A percentile compares a stretch with the other conserved stretches of the same genome.
Conservation (phyloP, 495 filamentous ascomycete species). For the Aspergillus bertholletiae region DNA sequence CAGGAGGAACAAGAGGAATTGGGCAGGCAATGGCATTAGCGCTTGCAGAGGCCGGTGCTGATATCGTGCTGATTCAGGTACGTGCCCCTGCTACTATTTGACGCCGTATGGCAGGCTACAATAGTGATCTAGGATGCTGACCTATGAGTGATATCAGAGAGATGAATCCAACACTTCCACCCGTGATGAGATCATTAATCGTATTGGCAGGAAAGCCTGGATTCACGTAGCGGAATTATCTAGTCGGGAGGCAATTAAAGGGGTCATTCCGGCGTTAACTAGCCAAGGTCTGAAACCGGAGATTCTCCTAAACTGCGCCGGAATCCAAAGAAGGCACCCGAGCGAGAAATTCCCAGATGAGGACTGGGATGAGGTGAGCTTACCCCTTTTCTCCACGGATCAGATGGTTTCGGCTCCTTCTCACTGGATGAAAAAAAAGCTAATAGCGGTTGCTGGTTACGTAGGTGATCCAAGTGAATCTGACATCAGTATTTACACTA, state of each 20-base stretch:
- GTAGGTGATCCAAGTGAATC: conserved; percentile 79
- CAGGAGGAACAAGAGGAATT: conserved; percentile 85
- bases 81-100: conserved; percentile 49
- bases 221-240: conserved; percentile 75
- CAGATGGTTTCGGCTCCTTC: background rate
- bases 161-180: conserved; percentile 56
- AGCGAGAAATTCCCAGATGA: conserved; percentile 72
- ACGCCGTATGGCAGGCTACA: background rate
- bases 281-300: conserved; percentile 58
- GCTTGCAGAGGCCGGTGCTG: conserved; percentile 81
- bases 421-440: background rate
- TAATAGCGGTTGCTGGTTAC: conserved; percentile 1
- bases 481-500: conserved; percentile 76
- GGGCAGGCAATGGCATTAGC: conserved; percentile 80
- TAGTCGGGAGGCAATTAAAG: conserved; percentile 43
- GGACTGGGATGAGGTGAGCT: conserved; percentile 71
- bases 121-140: background rate
- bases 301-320: conserved; percentile 82
- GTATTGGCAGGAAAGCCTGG: conserved; percentile 60
- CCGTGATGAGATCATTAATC: conserved; percentile 52
- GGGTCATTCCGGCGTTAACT: conserved; percentile 54
- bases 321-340: conserved; percentile 79
- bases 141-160: conserved; percentile 40
- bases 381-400: background rate
- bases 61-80: conserved; percentile 66